Percentiles rank a stretch among this genome's conserved stretches.
Conservation (phyloP, 768 basidiomycete genomes). For the Serendipita sp. region DNA sequence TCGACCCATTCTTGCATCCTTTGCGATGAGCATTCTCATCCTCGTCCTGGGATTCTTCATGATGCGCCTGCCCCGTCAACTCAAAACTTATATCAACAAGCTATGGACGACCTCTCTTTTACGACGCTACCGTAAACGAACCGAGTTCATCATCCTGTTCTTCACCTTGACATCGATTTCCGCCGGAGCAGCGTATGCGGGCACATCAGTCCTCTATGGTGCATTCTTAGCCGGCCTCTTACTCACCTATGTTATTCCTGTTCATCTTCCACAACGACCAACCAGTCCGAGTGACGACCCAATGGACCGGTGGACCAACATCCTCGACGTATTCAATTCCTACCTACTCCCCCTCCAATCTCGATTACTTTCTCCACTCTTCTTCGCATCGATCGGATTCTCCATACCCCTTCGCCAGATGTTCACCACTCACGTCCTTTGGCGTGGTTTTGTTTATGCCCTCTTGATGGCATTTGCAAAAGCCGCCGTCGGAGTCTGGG, state of each 20-base stretch:
- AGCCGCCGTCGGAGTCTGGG: slow-evolving; percentile 29
- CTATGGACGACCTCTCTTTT: not conserved
- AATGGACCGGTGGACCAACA: not conserved
- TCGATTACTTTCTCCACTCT: slow-evolving; percentile 39
- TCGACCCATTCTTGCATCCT: slow-evolving; percentile 38
- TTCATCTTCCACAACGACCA: not conserved
- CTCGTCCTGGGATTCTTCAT: slow-evolving; percentile 20
- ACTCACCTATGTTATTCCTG: slow-evolving; percentile 21
- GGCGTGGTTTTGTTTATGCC: slow-evolving; percentile 42
- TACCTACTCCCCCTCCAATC: slow-evolving; percentile 19
- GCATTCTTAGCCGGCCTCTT: slow-evolving; percentile 43
- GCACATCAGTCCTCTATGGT: slow-evolving; percentile 45
- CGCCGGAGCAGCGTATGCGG: slow-evolving; percentile 32
- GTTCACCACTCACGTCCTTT: slow-evolving; percentile 25
- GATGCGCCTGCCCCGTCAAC: slow-evolving; percentile 16
- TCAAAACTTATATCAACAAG: not conserved
- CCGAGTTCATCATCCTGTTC: not conserved
- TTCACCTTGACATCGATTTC: not conserved
- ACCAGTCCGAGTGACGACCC: not conserved
- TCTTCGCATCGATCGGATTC: slow-evolving; percentile 49
- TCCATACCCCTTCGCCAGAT: slow-evolving; percentile 35
- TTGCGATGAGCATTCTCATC: slow-evolving; percentile 30
- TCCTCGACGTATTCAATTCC: slow-evolving; percentile 14
- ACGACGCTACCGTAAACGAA: not conserved
- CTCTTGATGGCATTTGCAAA: slow-evolving; percentile 43